A percentile compares a stretch with the other conserved stretches of the same genome.
phyloP scores from a whole-genome alignment of 345 rosid species.

The Hevea brasiliensis region DNA sequence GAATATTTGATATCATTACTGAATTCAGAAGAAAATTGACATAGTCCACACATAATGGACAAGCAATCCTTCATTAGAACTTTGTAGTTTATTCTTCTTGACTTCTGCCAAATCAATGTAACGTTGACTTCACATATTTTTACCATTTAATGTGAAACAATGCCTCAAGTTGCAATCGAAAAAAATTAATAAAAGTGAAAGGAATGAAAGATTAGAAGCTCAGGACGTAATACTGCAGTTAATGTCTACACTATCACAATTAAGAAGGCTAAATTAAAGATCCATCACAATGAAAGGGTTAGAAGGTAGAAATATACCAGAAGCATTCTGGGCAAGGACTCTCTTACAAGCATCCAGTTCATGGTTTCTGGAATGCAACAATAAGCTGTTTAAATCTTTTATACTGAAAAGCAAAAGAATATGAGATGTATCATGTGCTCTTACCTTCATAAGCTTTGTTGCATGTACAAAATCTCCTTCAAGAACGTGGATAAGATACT shows the following conservation, averaged over 20 bases:
- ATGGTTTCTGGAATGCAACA: constrained; percentile 55
- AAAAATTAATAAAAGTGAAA: neutral
- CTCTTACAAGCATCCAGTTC: constrained; percentile 70
- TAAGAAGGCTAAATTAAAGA: neutral
- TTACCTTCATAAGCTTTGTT: constrained; percentile 53
- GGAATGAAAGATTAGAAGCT: neutral
- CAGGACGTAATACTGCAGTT: neutral
- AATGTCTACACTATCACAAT: neutral
- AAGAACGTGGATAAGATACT: constrained; percentile 69
- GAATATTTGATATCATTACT: constrained; percentile 14
- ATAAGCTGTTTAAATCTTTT: neutral
- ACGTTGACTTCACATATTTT: constrained; percentile 1
- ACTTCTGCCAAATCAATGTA: constrained; percentile 47
- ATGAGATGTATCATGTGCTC: neutral
- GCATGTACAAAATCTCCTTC: constrained; percentile 59
- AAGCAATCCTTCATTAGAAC: constrained; percentile 64
- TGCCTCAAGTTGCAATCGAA: neutral
- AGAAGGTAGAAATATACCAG: constrained; percentile 48
- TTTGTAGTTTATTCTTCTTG: constrained; percentile 72
- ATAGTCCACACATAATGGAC: constrained; percentile 46
- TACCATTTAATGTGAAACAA: constrained; percentile 6
- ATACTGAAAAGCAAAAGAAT: constrained; percentile 16
- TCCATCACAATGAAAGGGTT: neutral
- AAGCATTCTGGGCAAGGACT: constrained; percentile 63
- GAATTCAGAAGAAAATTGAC: constrained; percentile 29